A percentile compares a stretch with the other conserved stretches of the same genome.
phyloP scores from a whole-genome alignment of 2,329 filamentous ascomycete genomes.

The Colletotrichum sojae region DNA sequence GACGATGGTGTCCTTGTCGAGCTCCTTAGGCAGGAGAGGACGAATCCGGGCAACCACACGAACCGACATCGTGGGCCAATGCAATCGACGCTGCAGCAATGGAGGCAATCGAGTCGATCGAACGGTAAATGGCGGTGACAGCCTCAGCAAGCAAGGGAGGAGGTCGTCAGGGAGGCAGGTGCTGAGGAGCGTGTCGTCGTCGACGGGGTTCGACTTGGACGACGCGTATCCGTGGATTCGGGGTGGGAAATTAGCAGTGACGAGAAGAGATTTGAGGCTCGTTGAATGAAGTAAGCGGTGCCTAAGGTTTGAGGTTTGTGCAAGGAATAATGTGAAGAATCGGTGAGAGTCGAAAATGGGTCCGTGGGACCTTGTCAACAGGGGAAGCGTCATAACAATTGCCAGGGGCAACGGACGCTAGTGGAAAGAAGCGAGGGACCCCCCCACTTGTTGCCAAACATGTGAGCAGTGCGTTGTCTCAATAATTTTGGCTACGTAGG shows the following conservation, averaged over 20 bases:
- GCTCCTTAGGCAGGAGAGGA: conserved; percentile 86
- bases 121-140: not conserved
- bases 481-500: not conserved
- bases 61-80: conserved; percentile 69
- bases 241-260: conserved; percentile 16
- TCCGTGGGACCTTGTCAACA: conserved; percentile 28
- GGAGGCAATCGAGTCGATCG: conserved; percentile 4
- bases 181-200: not conserved
- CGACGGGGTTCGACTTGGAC: conserved; percentile 6
- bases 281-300: not conserved
- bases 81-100: not conserved
- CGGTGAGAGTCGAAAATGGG: not conserved
- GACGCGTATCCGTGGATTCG: conserved; percentile 2
- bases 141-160: conserved; percentile 4
- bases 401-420: conserved; percentile 24
- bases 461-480: not conserved
- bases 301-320: conserved; percentile 32
- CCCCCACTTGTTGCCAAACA: not conserved
- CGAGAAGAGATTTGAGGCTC: conserved; percentile 26
- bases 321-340: conserved; percentile 17
- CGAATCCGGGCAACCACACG: conserved; percentile 92
- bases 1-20: conserved; percentile 90
- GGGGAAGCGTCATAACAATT: conserved; percentile 18
- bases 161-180: not conserved
- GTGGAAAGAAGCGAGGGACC: not conserved